Base-by-base conservation (phyloP, 106 monocot species). In the Posidonia australis region DNA sequence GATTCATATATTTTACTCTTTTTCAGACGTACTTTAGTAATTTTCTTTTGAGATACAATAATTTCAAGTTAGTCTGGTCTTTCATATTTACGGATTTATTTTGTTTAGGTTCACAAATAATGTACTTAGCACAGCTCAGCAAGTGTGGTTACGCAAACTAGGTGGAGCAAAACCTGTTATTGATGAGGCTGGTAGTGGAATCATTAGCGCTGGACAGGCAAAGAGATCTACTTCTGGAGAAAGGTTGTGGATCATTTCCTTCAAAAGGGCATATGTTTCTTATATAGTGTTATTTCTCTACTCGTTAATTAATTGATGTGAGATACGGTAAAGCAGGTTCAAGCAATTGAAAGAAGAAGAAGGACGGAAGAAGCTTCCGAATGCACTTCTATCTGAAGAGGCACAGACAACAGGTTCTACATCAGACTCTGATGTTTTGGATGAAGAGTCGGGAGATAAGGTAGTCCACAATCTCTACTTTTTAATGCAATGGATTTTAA, bases 101-200 rank as follows among this genome's bases (percentile, higher is more conserved):
- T 58, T 45, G 26, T 51, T 63, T 68, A 98, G 98, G 91, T 85
- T 98, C 67, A 91, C 85, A 59, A 98, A 98, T 73, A 98, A 98
- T 68, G 18, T 91, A 22, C 84, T 98, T 46, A 98, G 98, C 75
- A 98, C 98, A 48, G 87, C 81, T 51, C 98, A 98, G 63, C 98
- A 91, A 72, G 57, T 98, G 41, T 98, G 91, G 91, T 76, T 98
- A 61, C 56, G 85, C 66, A 91, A 98, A 74, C 64, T 98, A 75
- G 90, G 98, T 64, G 98, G 98, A 46, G 98, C 98, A 68, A 87
- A 87, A 62, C 87, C 91, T 52, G 84, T 76, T 48, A 71, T 91
- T 32, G 77, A 72, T 63, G 47, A 78, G 60, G 91, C 79, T 74
- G 87, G 72, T 43, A 74, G 82, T 78, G 90, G 82, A 61, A 96